Evolutionary conservation across 345 rosid genomes (phyloP), one percentile per base, ranked within the genome.

Genomic region (Ceriops decandra): DNA sequence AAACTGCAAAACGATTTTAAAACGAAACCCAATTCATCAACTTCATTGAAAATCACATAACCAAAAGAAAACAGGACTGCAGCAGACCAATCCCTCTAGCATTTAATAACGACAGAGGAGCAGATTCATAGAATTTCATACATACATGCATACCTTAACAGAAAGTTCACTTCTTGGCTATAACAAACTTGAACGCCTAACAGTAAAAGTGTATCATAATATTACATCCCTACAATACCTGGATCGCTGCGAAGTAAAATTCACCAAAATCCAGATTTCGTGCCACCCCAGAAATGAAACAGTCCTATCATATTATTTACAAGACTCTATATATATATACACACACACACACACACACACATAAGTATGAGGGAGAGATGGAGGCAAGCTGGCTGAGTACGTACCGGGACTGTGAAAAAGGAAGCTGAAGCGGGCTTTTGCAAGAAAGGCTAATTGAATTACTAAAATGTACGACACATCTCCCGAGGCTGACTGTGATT

Each of bases 161-260:
- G 54, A 67, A 60, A 60, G 63, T 38, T 79, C 64, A 76, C 73
- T 64, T 71, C 78, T 69, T 53, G 52, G 65, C n/a, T 62, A 47
- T 66, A 62, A 20, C 17, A 56, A 65, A 52, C 64, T 75, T 69
- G 66, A 73, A 63, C 57, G 72, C 62, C 31, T 20, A 28, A 49
- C 31, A 64, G 35, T 47, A 30, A 31, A 68, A 49, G 57, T 27
- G 13, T 30, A 49, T n/a, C 15, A 57, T 21, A 57, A 5, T 26
- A 36, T 21, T 57, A n/a, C 26, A 60, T 64, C 52, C 38, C 61
- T 6, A 57, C 32, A 56, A 58, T 30, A 63, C 63, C 49, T 64
- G 58, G 66, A 73, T 65, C 51, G 49, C 2, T 30, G 69, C 24
- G 74, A 67, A 53, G 47, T 52, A 63, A 63, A 64, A 56, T 64